Evolutionary conservation across 2,329 filamentous ascomycete genomes (phyloP).

Genomic region (Aschersonia sp.): DNA sequence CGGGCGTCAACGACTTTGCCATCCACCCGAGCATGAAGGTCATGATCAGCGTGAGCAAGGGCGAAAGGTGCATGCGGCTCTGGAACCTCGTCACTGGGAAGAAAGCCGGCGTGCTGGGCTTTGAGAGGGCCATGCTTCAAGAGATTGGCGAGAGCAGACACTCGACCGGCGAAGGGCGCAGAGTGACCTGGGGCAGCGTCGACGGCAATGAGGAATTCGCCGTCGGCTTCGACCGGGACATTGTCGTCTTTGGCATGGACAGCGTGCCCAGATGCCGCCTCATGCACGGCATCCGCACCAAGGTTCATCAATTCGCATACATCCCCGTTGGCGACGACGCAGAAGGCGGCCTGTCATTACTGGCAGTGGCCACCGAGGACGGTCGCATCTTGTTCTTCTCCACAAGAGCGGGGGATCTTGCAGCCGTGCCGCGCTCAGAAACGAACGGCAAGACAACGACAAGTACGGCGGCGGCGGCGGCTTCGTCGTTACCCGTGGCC

Average conservation of each 20-base stretch:
- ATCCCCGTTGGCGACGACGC: slow-evolving; percentile 32
- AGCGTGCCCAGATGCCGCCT: slow-evolving; percentile 66
- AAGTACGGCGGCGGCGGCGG: neutral
- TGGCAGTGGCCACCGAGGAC: slow-evolving; percentile 80
- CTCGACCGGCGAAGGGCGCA: slow-evolving; percentile 67
- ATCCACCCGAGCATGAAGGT: slow-evolving; percentile 94
- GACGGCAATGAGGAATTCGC: slow-evolving; percentile 69
- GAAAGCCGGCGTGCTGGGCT: slow-evolving; percentile 86
- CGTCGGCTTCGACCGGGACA: slow-evolving; percentile 76
- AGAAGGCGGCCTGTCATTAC: slow-evolving; percentile 25
- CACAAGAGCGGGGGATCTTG: slow-evolving; percentile 38
- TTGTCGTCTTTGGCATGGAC: slow-evolving; percentile 77
- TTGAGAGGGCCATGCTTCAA: slow-evolving; percentile 55
- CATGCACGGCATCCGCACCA: slow-evolving; percentile 52
- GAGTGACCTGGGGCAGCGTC: slow-evolving; percentile 63
- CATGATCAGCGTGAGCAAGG: slow-evolving; percentile 83
- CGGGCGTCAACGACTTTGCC: slow-evolving; percentile 89
- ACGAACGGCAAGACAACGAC: slow-evolving; percentile 16
- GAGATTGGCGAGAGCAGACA: slow-evolving; percentile 65
- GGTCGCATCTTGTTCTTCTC: slow-evolving; percentile 75
- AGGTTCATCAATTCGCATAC: slow-evolving; percentile 73
- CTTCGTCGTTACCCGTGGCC: slow-evolving; percentile 34
- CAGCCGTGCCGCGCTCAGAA: slow-evolving; percentile 13
- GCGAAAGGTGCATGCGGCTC: slow-evolving; percentile 79
- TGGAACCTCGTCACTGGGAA: slow-evolving; percentile 97